Base-by-base conservation (phyloP, 139 green algal species). In the Chlorella sp. region DNA sequence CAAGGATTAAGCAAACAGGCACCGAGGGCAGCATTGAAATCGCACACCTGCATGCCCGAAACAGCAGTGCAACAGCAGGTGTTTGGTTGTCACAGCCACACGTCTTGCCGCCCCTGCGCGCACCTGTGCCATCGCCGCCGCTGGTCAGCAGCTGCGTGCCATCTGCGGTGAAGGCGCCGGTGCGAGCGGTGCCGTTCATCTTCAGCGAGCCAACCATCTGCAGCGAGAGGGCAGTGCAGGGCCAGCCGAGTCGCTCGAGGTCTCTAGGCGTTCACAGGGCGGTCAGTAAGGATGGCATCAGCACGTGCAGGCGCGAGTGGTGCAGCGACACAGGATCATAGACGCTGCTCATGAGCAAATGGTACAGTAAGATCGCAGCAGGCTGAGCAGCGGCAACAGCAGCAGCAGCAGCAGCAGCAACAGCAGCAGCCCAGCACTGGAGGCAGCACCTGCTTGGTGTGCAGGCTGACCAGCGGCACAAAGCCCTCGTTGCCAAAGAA, bases 401-500 rank as follows among this genome's bases (percentile, higher is more conserved):
- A 54, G 46, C 46, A 54, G 7, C 46, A 11, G 8, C 11, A 11
- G 46, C 8, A 54, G 46, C 11, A 54, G 46, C 46, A 54, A 11
- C 65, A 73, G 65, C 38, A 3, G 65, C 65, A 73, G n/a, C 65
- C 43, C 64, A 41, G 5, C 32, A n/a, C n/a, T n/a, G n/a, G n/a
- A n/a, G n/a, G n/a, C n/a, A 48, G 3, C 54, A 82, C 76, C 76
- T 82, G 77, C 58, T 83, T 73, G 72, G 70, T 75, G 17, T 84
- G 54, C 36, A 97, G 89, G 30, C 92, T 96, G 28, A 99, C 87
- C 30, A 99, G 92, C 24, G 89, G 89, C 60, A 93, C 78, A 62
- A 79, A 56, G 54, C 94, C 94, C 32, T 96, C 87, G 20, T 94
- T 92, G 38, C 95, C 96, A 20, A 96, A 81, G 79, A 99, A 98